These are phyloP conservation scores for Rhododendron kiyosumense DNA, from an alignment of 148 eudicot genomes.

Conservation along the genomic window DNA sequence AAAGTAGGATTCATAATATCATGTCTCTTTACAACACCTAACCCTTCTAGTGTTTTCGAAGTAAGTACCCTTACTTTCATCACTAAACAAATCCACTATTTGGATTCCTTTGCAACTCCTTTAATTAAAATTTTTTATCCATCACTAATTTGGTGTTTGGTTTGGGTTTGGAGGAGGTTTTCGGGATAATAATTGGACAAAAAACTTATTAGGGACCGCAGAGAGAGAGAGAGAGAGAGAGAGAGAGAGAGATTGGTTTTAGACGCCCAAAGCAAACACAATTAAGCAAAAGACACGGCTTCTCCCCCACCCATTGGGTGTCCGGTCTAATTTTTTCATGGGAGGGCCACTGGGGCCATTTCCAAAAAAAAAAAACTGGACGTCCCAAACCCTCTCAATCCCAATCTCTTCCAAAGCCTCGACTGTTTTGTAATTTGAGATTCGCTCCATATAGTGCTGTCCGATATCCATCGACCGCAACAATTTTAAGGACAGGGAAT, in stretches of 20 bases:
- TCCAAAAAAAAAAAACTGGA: no score
- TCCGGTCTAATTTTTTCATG: background rate
- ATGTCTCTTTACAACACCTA: background rate
- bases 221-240: no score
- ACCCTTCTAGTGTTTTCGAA: background rate
- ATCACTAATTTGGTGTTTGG: background rate
- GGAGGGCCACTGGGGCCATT: background rate
- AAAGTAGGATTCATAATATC: background rate
- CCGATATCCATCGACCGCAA: background rate
- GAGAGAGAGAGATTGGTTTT: no score
- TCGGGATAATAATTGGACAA: no score
- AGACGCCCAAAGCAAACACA: no score
- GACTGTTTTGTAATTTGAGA: background rate
- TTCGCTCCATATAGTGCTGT: background rate
- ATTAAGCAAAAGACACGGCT: background rate
- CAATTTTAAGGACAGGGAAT: background rate
- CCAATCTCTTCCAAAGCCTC: background rate
- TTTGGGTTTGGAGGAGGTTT: no score
- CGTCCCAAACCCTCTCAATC: background rate
- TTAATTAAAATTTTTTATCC: background rate
- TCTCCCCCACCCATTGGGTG: background rate
- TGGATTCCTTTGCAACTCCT: slow-evolving; percentile 1
- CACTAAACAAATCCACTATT: background rate
- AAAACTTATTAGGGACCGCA: no score
- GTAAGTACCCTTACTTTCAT: background rate